Evolutionary conservation across 2,329 filamentous ascomycete species (phyloP), one percentile per base, ranked within the genome.

Genomic region (Fusarium equiseti): DNA sequence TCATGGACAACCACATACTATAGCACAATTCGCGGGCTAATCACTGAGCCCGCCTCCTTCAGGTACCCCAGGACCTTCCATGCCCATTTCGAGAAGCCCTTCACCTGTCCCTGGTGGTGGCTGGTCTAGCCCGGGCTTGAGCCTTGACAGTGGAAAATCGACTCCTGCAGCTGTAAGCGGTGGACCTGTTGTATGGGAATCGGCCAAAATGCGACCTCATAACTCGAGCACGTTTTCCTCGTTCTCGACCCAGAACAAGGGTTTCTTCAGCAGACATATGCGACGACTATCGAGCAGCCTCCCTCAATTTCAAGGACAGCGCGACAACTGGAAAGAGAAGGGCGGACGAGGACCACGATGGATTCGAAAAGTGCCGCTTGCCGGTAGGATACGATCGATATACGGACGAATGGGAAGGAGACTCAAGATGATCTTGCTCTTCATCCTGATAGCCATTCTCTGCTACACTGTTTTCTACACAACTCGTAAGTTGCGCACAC

Each of bases 1-100:
- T 51, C 57, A 68, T 67, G 64, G 60, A 57, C 52, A 42, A 40
- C 46, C 52, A 48, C 64, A 64, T 20, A 46, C 29, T 48, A 59
- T 64, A 57, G 55, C 53, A 55, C 56, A 52, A 27, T 63, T 68
- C 59, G 57, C 70, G 53, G 66, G 73, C 77, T 79, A 76, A 79
- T 62, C 65, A 71, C 58, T 71, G 65, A 72, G 67, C 63, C 59
- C 67, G 60, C 61, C 43, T 68, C 56, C 62, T 64, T 44, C 59
- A 87, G 85, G 87, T 77, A 90, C 86, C 54, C 86, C 89, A 45
- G 85, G 82, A 74, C 77, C 81, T 72, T 82, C 83, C 76, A 97
- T 97, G 95, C 92, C 92, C 73, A 83, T 95, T 69, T 96, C 94
- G 73, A 90, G 94, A 82, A 97, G 93, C 78, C 93, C 95, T 53